A percentile compares a stretch with the other conserved stretches of the same genome.
phyloP scores from a whole-genome alignment of 2,329 filamentous ascomycete genomes.

The Hypomyces perniciosus region DNA sequence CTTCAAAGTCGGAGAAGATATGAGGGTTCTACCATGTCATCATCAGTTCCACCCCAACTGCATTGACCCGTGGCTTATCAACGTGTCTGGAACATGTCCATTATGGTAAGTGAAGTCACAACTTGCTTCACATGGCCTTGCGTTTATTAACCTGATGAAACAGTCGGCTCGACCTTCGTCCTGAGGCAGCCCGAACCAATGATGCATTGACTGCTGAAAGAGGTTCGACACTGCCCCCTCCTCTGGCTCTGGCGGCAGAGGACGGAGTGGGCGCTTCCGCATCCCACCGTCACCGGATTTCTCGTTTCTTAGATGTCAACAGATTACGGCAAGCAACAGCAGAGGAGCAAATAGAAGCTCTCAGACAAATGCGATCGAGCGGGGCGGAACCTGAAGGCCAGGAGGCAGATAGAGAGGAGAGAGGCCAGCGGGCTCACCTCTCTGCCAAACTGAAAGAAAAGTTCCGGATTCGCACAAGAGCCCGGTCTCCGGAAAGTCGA shows the following conservation, averaged over 20 bases:
- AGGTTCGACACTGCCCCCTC: slow-evolving; percentile 31
- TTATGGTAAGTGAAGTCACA: slow-evolving; percentile 49
- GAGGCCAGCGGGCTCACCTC: slow-evolving; percentile 38
- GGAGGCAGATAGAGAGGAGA: slow-evolving; percentile 25
- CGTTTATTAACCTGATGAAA: slow-evolving; percentile 3
- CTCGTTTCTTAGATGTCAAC: slow-evolving; percentile 51
- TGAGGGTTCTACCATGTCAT: slow-evolving; percentile 60
- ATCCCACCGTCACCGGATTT: slow-evolving; percentile 38
- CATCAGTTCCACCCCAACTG: slow-evolving; percentile 64
- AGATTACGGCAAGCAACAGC: slow-evolving; percentile 52
- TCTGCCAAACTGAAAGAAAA: slow-evolving; percentile 46
- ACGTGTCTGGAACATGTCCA: slow-evolving; percentile 64
- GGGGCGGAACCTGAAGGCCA: slow-evolving; percentile 18
- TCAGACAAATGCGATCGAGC: slow-evolving; percentile 39
- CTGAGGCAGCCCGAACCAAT: slow-evolving; percentile 26
- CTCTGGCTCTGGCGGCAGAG: slow-evolving; percentile 35
- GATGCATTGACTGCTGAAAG: slow-evolving; percentile 15
- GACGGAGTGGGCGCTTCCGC: slow-evolving; percentile 25
- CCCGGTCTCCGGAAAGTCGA: slow-evolving; percentile 27
- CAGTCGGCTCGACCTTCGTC: slow-evolving; percentile 52
- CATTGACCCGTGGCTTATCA: slow-evolving; percentile 64
- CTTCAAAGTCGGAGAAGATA: slow-evolving; percentile 59
- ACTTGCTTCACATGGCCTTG: background rate
- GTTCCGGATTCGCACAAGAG: slow-evolving; percentile 46
- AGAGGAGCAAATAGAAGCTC: slow-evolving; percentile 56